Percentiles rank a stretch among this genome's conserved stretches.
These are phyloP conservation scores for Fomitiporia mediterranea DNA, from an alignment of 1,284 basidiomycete genomes.

Conservation along the genomic window DNA sequence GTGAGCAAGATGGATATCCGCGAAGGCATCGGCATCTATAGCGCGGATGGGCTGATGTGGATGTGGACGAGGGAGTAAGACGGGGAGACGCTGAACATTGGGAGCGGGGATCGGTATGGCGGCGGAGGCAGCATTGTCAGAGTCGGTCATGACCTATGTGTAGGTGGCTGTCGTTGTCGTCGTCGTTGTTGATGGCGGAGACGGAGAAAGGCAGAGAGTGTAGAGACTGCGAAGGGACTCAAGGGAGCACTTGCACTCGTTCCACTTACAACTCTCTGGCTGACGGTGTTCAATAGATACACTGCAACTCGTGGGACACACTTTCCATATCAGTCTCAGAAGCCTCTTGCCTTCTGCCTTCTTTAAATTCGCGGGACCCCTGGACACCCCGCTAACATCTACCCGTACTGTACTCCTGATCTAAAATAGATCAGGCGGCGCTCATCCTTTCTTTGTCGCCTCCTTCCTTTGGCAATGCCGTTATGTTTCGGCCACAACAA, in stretches of 20 bases:
- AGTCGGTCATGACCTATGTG: conserved; percentile 3
- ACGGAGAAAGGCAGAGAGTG: not conserved
- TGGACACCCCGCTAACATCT: not conserved
- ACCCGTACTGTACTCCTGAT: not conserved
- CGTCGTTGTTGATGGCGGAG: conserved; percentile 3
- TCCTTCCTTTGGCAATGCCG: not conserved
- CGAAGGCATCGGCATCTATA: conserved; percentile 53
- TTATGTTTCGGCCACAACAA: not conserved
- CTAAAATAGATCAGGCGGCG: not conserved
- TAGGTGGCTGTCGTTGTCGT: conserved; percentile 4
- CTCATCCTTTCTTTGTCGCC: not conserved
- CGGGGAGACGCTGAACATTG: conserved; percentile 28
- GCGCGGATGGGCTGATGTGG: conserved; percentile 43
- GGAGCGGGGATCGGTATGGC: conserved; percentile 2
- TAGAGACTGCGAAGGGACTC: not conserved
- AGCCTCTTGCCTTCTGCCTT: not conserved
- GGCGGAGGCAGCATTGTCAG: not conserved
- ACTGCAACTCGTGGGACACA: not conserved
- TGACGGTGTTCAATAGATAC: not conserved
- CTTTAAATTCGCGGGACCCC: not conserved
- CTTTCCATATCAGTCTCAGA: not conserved
- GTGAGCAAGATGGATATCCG: conserved; percentile 57
- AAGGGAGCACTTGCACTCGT: not conserved
- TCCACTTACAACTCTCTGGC: too few species aligned
- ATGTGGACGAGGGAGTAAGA: conserved; percentile 34